Evolutionary conservation across 306 rosid species (phyloP), one percentile per base, ranked within the genome.

Genomic region (Trifolium fragiferum): DNA sequence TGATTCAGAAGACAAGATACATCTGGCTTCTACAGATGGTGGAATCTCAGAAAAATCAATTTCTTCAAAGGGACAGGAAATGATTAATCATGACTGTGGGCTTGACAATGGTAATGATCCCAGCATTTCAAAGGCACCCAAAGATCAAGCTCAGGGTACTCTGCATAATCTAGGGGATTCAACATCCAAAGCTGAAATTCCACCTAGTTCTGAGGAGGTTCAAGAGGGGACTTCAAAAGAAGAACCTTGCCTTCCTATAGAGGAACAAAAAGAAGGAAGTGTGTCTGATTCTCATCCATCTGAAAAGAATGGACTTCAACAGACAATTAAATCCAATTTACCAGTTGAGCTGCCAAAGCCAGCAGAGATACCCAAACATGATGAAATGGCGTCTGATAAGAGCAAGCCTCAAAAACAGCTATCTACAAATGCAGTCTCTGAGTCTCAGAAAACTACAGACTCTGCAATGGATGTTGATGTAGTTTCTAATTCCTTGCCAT

Each of bases 391-490:
- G 40, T 58, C 85, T 78, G 77, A 81, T 50, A 75, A 74, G 49
- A 62, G 69, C 33, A 73, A 71, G 32, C 70, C 78, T 7, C 81
- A 65, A 68, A 61, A 65, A 21, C 66, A 55, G 4, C 57, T 18
- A 72, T 70, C 82, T 37, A 57, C 68, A 77, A 50, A 23, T 82
- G 72, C 85, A 71, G 84, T n/a, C 15, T 18, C 33, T 41, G 86
- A 80, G 66, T 62, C 82, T 37, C 59, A 71, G 30, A 83, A 80
- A 84, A 72, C 65, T 49, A 69, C 84, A 23, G 84, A 81, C 51
- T 70, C 77, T 30, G 77, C 64, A 51, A 84, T 46, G 66, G 89
- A 87, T 85, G 80, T 77, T 61, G 93, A 86, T 37, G 79, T 77
- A 76, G 82, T 70, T 66, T 44, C 85, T 71, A 76, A 73, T 74